Evolutionary conservation across 2,329 filamentous ascomycete genomes (phyloP), one percentile per base, ranked within the genome.

Genomic region (Ophiostoma himal-ulmi): DNA sequence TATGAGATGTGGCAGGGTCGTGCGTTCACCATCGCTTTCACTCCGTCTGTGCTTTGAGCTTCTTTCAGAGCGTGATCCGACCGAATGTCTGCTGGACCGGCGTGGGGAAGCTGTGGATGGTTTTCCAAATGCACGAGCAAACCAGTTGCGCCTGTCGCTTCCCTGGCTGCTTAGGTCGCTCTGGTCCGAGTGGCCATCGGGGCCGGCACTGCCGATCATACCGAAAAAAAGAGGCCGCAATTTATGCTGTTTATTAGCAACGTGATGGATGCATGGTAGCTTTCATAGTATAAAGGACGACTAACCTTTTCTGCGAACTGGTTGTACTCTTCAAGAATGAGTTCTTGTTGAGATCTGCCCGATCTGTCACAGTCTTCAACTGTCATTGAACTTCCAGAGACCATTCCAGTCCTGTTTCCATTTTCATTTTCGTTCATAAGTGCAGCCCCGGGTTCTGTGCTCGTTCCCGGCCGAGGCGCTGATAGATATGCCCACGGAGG

Each of bases 311-410:
- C 82, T 2, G 88, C 88, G 5, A 89, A 76, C 5, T 82, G 80
- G 76, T 90, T 90, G 77, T 89, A 90, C 74, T 88, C 85, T 8
- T 82, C 75, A 6, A 89, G 76, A 75, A 86, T 86, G 2, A 78
- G 75, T 1, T 78, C 76, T 39, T 85, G 81, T 69, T 84, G 69
- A 0, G 71, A 48, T 83, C 82, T 20, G 22, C 17, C 17, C 22
- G 22, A 6, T 17, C 11, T 14, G 10, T 48, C 34, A 36, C 36
- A 10, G 20, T 39, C 62, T 13, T 36, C 36, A 34, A 8, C n/a
- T 26, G 34, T 13, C 60, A 39, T 39, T 3, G 60, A 64, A 64
- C 17, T 39, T 17, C 30, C n/a, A 22, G 2, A 11, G 3, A 39
- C 11, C 34, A n/a, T 37, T 39, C 60, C 34, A 65, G 17, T 36